phyloP scores from a whole-genome alignment of 75 land plant species.

The Sequoia sempervirens region DNA sequence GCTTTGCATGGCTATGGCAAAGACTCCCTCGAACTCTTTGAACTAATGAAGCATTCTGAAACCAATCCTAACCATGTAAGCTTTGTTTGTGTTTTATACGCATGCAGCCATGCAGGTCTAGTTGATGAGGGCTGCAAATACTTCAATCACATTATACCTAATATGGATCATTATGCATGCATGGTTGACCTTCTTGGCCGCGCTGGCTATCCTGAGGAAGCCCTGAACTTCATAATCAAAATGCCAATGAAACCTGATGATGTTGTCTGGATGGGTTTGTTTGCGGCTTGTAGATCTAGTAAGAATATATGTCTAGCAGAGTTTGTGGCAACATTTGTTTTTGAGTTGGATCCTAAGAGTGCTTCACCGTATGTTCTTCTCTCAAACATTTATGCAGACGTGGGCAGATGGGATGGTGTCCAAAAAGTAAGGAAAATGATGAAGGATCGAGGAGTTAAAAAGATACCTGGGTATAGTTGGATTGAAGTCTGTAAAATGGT shows the following conservation, averaged over 20 bases:
- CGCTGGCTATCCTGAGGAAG: slow-evolving; percentile 24
- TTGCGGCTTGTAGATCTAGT: slow-evolving; percentile 21
- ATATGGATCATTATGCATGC: slow-evolving; percentile 27
- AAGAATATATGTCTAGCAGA: slow-evolving; percentile 20
- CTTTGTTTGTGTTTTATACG: slow-evolving; percentile 11
- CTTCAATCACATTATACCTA: slow-evolving; percentile 16
- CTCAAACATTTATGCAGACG: slow-evolving; percentile 26
- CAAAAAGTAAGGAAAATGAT: slow-evolving; percentile 21
- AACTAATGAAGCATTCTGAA: slow-evolving; percentile 3
- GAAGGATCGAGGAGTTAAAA: slow-evolving; percentile 7
- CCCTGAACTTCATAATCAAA: slow-evolving; percentile 19
- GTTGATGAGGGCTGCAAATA: slow-evolving; percentile 14
- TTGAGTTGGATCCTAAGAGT: slow-evolving; percentile 18
- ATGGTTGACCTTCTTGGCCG: slow-evolving; percentile 39
- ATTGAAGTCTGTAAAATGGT: no score
- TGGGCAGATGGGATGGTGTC: slow-evolving; percentile 23
- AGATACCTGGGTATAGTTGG: no score
- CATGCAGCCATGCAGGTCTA: slow-evolving; percentile 15
- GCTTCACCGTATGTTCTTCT: slow-evolving; percentile 27
- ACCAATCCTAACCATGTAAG: slow-evolving; percentile 12
- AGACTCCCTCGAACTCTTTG: slow-evolving; percentile 11
- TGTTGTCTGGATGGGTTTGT: slow-evolving; percentile 24
- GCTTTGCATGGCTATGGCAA: slow-evolving; percentile 9
- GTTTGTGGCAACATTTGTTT: slow-evolving; percentile 1
- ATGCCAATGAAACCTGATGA: slow-evolving; percentile 13